A percentile compares a stretch with the other conserved stretches of the same genome.
phyloP scores from a whole-genome alignment of 441 rosid genomes.

The Populus tomentosa region DNA sequence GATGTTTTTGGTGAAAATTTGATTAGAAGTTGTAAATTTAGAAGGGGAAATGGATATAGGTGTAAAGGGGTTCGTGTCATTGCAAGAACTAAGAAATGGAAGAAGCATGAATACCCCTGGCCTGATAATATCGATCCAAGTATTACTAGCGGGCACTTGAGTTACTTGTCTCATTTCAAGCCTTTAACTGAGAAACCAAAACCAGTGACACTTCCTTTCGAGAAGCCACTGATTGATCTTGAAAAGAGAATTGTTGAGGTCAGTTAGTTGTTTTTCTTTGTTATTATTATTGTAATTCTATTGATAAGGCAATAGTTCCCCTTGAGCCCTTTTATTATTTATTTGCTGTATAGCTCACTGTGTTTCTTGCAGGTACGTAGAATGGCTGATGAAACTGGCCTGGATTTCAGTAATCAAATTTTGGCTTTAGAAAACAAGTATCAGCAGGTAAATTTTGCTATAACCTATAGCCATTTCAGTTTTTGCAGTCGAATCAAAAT shows the following conservation, averaged over 20 bases:
- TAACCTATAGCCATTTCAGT: neutral
- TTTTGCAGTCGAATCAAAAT: neutral
- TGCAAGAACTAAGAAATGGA: conserved; percentile 67
- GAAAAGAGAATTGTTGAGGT: conserved; percentile 85
- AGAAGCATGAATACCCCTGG: conserved; percentile 89
- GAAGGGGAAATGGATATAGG: conserved; percentile 11
- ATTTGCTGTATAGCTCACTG: neutral
- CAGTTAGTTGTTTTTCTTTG: conserved; percentile 4
- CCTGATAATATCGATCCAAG: conserved; percentile 83
- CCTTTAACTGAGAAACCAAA: conserved; percentile 69
- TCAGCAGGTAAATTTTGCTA: conserved; percentile 51
- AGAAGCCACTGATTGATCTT: conserved; percentile 71
- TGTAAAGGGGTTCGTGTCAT: conserved; percentile 23
- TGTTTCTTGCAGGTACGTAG: conserved; percentile 65
- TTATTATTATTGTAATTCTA: conserved; percentile 3
- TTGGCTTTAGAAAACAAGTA: conserved; percentile 63
- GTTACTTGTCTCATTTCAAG: conserved; percentile 75
- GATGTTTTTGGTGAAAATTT: conserved; percentile 17
- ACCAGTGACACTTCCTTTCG: conserved; percentile 83
- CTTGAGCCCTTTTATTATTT: too few species aligned
- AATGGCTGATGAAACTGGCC: conserved; percentile 84
- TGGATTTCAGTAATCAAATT: conserved; percentile 88
- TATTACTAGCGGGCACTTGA: conserved; percentile 80
- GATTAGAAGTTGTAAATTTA: conserved; percentile 9
- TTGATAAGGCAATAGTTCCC: neutral